Percentiles rank a stretch among this genome's conserved stretches.
These are phyloP conservation scores for Mycena maculata DNA, from an alignment of 768 basidiomycete species.

Conservation along the genomic window DNA sequence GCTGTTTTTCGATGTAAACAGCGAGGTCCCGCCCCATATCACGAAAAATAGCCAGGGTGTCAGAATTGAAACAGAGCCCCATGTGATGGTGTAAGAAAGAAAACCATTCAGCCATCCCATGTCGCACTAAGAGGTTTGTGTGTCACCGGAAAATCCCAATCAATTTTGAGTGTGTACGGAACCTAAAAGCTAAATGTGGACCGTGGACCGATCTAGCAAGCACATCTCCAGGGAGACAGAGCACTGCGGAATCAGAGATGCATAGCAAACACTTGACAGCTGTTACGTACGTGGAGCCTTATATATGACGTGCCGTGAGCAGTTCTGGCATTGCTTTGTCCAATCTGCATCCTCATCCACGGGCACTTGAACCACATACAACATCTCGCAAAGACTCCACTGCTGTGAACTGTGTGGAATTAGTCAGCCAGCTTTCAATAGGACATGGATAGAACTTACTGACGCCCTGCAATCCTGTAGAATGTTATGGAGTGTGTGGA, in stretches of 20 bases:
- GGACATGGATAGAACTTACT: constrained; percentile 3
- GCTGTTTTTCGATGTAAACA: background rate
- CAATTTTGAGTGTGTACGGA: constrained; percentile 2
- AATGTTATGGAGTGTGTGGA: constrained; percentile 5
- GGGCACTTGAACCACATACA: background rate
- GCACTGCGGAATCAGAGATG: constrained; percentile 2
- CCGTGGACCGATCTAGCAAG: constrained; percentile 1
- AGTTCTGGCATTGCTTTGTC: constrained; percentile 3
- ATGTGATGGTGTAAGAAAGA: constrained; percentile 1
- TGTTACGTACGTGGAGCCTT: background rate
- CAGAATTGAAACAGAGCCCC: background rate
- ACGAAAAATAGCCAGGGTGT: background rate
- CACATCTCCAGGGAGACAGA: constrained; percentile 1
- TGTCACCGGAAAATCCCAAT: background rate
- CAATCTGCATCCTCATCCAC: constrained; percentile 4
- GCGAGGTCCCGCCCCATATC: background rate
- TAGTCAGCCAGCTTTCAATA: constrained; percentile 5
- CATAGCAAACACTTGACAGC: constrained; percentile 2
- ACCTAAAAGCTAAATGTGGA: background rate
- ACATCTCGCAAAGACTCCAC: constrained; percentile 3
- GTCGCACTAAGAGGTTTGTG: constrained; percentile 1
- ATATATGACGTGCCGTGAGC: background rate
- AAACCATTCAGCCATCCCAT: constrained; percentile 3
- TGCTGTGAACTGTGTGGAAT: constrained; percentile 1
- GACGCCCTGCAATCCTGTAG: constrained; percentile 3